phyloP scores from a whole-genome alignment of 352 stramenopile species.

The Peronospora belbahrii region DNA sequence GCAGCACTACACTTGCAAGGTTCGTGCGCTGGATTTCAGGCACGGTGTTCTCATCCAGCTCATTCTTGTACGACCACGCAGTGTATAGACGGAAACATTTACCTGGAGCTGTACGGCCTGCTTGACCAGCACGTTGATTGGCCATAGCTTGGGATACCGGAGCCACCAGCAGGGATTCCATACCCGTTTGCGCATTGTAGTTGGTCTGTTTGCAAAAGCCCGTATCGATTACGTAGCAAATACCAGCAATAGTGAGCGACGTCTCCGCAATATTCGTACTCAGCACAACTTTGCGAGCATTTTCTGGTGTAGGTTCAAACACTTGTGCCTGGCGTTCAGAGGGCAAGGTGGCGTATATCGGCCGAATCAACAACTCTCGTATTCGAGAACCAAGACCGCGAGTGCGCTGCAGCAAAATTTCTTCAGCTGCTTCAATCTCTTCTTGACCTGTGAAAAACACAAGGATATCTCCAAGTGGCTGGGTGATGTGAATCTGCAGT shows the following conservation, averaged over 20 bases:
- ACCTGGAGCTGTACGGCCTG: constrained; percentile 93
- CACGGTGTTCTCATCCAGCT: constrained; percentile 98
- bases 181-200: constrained; percentile 97
- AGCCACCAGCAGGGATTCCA: constrained; percentile 98
- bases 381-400: constrained; percentile 94
- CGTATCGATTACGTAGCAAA: constrained; percentile 99
- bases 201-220: constrained; percentile 99
- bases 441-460: constrained; percentile 99
- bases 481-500: constrained; percentile 98
- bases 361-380: constrained; percentile 96
- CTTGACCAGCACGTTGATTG: constrained; percentile 93
- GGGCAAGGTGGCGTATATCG: constrained; percentile 98
- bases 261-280: constrained; percentile 99
- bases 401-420: constrained; percentile 92
- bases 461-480: constrained; percentile 96
- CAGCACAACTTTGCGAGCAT: constrained; percentile 96
- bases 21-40: constrained; percentile 96
- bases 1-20: constrained; percentile 94
- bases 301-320: constrained; percentile 95
- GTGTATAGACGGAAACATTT: constrained; percentile 99
- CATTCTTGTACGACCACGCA: constrained; percentile 97
- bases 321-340: constrained; percentile 98
- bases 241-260: constrained; percentile 98
- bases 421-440: constrained; percentile 97
- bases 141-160: constrained; percentile 96